phyloP scores from a whole-genome alignment of 345 rosid species.

The Citrus australasica region DNA sequence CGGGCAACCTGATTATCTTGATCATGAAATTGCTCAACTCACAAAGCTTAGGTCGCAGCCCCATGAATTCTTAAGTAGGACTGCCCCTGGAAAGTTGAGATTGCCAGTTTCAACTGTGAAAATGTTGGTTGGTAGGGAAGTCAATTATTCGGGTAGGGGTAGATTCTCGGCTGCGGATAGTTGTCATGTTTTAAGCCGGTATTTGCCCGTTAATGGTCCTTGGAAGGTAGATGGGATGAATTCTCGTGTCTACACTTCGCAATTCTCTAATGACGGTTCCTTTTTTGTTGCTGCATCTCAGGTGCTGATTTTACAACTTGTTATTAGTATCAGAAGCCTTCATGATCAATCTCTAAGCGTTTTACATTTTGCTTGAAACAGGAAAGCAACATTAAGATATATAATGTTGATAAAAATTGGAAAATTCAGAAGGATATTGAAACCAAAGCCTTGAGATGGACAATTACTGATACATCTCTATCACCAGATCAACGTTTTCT shows the following conservation, averaged over 20 bases:
- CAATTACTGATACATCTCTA: conserved; percentile 61
- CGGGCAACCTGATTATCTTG: conserved; percentile 24
- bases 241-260: conserved; percentile 58
- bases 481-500: conserved; percentile 61
- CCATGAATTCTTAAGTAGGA: conserved; percentile 27
- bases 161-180: conserved; percentile 55
- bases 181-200: conserved; percentile 58
- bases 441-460: conserved; percentile 56
- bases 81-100: conserved; percentile 20
- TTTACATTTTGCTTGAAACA: conserved; percentile 21
- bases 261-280: conserved; percentile 62
- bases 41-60: conserved; percentile 53
- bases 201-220: conserved; percentile 56
- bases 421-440: conserved; percentile 51
- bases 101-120: conserved; percentile 49
- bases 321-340: not conserved
- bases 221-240: conserved; percentile 30
- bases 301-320: conserved; percentile 25
- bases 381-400: conserved; percentile 54
- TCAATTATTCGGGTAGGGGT: conserved; percentile 53
- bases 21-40: conserved; percentile 49
- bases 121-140: conserved; percentile 65
- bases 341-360: not conserved
- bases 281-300: conserved; percentile 61
- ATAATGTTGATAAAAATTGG: conserved; percentile 61